Evolutionary conservation across 257 asterid species (phyloP).

Genomic region (Fraxinus excelsior): DNA sequence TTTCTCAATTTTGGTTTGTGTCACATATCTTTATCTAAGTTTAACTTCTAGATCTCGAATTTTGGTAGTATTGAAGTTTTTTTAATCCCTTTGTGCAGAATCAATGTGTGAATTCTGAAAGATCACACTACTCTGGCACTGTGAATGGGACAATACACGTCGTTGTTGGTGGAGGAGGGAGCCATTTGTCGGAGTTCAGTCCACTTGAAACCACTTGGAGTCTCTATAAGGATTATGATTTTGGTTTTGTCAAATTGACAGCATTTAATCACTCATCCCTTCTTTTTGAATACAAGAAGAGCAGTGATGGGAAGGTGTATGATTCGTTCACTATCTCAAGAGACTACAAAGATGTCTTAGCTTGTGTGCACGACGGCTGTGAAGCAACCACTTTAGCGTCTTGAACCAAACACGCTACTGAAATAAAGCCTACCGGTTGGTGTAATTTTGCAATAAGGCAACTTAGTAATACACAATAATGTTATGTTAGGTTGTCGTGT

Average conservation of each 20-base stretch:
- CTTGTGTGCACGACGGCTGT: constrained; percentile 78
- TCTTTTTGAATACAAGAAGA: constrained; percentile 76
- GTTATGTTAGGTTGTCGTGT: background rate
- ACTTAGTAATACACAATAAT: background rate
- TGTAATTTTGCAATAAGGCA: background rate
- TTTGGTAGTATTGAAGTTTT: too few species aligned
- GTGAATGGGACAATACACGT: constrained; percentile 79
- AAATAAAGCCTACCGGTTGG: background rate
- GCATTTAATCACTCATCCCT: constrained; percentile 70
- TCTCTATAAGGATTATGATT: constrained; percentile 68
- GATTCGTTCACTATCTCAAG: constrained; percentile 83
- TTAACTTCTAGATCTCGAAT: too few species aligned
- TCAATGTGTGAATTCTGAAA: constrained; percentile 54
- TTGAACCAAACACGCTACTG: background rate
- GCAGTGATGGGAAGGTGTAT: constrained; percentile 71
- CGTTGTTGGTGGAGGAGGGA: constrained; percentile 74
- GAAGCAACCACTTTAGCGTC: constrained; percentile 52
- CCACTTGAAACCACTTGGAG: constrained; percentile 62
- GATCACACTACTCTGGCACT: constrained; percentile 51
- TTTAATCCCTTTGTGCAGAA: constrained; percentile 37
- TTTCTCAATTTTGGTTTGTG: too few species aligned
- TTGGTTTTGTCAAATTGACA: constrained; percentile 73
- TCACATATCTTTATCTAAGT: too few species aligned
- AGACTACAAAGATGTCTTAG: constrained; percentile 77
- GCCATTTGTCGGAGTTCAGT: constrained; percentile 63